These are phyloP conservation scores for Kalmanozyma brasiliensis DNA, from an alignment of 1,284 basidiomycete genomes.

Conservation along the genomic window DNA sequence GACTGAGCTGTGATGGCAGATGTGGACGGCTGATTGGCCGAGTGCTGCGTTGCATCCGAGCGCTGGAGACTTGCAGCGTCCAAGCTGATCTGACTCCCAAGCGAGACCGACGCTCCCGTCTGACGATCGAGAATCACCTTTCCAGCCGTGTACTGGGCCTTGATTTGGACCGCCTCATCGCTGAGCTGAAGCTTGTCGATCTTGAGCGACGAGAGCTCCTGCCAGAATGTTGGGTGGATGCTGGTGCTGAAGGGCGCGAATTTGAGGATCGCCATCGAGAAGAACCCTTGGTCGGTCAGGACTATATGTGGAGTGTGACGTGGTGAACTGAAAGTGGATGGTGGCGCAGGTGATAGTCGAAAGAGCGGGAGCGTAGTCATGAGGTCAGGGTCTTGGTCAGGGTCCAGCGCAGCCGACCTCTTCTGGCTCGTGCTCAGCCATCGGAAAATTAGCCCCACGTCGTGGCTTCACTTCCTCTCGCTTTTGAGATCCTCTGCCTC, in stretches of 20 bases:
- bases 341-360: neutral
- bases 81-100: constrained; percentile 60
- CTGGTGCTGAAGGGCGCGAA: constrained; percentile 87
- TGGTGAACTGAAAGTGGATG: constrained; percentile 1
- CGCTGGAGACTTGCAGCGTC: constrained; percentile 69
- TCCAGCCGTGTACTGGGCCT: constrained; percentile 78
- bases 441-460: neutral
- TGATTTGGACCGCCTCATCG: constrained; percentile 77
- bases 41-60: constrained; percentile 63
- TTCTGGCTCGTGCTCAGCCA: constrained; percentile 23
- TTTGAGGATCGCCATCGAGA: constrained; percentile 72
- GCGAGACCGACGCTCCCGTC: constrained; percentile 70
- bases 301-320: no score
- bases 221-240: constrained; percentile 92
- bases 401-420: constrained; percentile 14
- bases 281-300: neutral
- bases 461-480: neutral
- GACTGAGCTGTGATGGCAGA: constrained; percentile 69
- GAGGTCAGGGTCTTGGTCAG: constrained; percentile 20
- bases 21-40: neutral
- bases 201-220: constrained; percentile 86
- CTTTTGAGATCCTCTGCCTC: neutral
- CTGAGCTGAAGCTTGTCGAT: constrained; percentile 88
- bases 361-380: neutral
- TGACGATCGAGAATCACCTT: constrained; percentile 79